Percentiles rank a stretch among this genome's conserved stretches.
Evolutionary conservation across 176 grass and related monocot genomes (phyloP).

Genomic region (Alloteropsis semialata): DNA sequence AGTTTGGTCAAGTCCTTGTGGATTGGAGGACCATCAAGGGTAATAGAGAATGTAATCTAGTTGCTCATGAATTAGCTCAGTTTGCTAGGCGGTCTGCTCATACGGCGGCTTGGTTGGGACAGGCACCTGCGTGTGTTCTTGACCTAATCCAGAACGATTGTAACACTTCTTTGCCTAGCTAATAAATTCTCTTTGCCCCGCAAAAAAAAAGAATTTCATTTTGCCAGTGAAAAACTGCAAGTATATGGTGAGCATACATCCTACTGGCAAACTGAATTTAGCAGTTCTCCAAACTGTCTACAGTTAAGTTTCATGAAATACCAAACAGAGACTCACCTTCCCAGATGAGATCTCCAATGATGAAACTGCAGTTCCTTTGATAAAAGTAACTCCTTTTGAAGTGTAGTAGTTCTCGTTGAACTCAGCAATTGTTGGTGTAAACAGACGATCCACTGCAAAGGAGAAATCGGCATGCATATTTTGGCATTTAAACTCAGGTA

Average conservation of each 20-base stretch:
- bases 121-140: too few species aligned
- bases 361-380: slow-evolving; percentile 54
- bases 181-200: too few species aligned
- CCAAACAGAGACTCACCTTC: slow-evolving; percentile 44
- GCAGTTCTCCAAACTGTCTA: background rate
- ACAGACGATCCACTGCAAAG: slow-evolving; percentile 74
- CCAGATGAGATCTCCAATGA: slow-evolving; percentile 59
- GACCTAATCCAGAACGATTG: too few species aligned
- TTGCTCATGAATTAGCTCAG: too few species aligned
- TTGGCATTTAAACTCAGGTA: background rate
- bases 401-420: slow-evolving; percentile 81
- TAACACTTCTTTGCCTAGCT: too few species aligned
- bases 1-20: too few species aligned
- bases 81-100: too few species aligned
- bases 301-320: background rate
- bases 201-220: background rate
- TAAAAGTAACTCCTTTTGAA: slow-evolving; percentile 70
- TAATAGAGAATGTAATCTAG: too few species aligned
- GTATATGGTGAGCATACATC: background rate
- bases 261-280: background rate
- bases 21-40: too few species aligned
- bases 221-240: background rate
- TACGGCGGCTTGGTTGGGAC: too few species aligned
- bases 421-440: slow-evolving; percentile 68
- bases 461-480: background rate